Evolutionary conservation across 768 basidiomycete species (phyloP), one percentile per base, ranked within the genome.

Genomic region (Calocybe cyanea): DNA sequence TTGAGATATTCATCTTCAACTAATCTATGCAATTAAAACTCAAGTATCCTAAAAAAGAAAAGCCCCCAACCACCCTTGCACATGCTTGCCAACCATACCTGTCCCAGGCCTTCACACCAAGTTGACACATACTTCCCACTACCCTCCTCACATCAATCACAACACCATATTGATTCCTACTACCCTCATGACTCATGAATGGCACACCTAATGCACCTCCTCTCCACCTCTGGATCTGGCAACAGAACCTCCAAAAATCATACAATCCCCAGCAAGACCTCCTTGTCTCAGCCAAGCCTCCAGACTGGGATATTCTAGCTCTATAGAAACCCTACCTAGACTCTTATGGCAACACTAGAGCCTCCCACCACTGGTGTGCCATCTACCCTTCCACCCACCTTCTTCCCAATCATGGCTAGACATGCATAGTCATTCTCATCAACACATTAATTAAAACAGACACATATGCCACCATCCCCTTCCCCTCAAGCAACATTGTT

Each of bases 291-390:
- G 49, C 44, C 13, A 1, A 42, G 20, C 52, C 43, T 1, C 19
- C 23, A 4, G 30, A 57, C 4, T 61, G 50, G 43, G 60, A 67
- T 49, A 46, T 69, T 1, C 23, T 65, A 0, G 46, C 51, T 0
- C 25, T 67, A 1, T 65, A 69, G 50, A 66, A 68, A 57, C 66
- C 66, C 0, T 51, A 49, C 23, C 43, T 67, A 1, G 52, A 65
- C 46, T n/a, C 3, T 6, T 33, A 56, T 0, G 25, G 41, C 0
- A 48, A 55, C 28, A 55, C 64, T 0, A 37, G 38, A 0, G 46
- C 46, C 1, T 48, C 46, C 13, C 38, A 11, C 14, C 34, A 37
- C 17, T 43, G 47, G 47, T 2, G 2, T 5, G 47, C 31, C 10
- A 11, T 11, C 11, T 48, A 48, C 33, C 41, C 47, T 21, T 7